A percentile compares a stretch with the other conserved stretches of the same genome.
Conservation (phyloP, 345 rosid species). For the Lepidium africanum region DNA sequence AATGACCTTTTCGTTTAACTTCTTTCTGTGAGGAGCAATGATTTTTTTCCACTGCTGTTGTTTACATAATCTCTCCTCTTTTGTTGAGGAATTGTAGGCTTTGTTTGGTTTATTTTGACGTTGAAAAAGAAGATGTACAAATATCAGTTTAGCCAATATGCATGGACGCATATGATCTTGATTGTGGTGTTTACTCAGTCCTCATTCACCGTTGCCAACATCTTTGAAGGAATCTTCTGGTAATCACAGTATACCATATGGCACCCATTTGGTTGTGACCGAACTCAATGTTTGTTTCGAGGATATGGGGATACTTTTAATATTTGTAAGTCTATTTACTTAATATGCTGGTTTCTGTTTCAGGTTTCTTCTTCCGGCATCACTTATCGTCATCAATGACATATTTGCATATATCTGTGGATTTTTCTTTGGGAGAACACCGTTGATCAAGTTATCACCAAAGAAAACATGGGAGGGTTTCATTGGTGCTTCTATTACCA, state of each 20-base stretch:
- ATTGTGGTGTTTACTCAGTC: conserved; percentile 83
- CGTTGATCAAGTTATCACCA: conserved; percentile 84
- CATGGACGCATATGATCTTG: conserved; percentile 91
- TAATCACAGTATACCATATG: conserved; percentile 10
- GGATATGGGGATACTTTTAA: not conserved
- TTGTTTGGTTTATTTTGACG: conserved; percentile 78
- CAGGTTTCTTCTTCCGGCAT: conserved; percentile 97
- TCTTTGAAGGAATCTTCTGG: conserved; percentile 92
- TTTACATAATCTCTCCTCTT: not conserved
- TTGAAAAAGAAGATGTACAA: conserved; percentile 89
- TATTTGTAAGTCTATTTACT: not conserved
- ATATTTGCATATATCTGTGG: conserved; percentile 77
- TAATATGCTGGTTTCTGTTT: conserved; percentile 3
- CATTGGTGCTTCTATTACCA: conserved; percentile 82
- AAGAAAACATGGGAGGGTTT: conserved; percentile 99
- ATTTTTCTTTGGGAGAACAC: conserved; percentile 94
- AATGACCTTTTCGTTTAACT: not conserved
- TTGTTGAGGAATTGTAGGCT: conserved; percentile 22
- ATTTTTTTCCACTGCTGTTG: not conserved
- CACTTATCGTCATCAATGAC: conserved; percentile 85
- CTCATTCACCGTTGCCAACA: conserved; percentile 78
- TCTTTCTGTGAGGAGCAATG: not conserved
- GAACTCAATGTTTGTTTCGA: not conserved
- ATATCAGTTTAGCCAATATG: conserved; percentile 88
- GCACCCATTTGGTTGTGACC: not conserved